These are phyloP conservation scores for Mariannaea sp. DNA, from an alignment of 2,329 filamentous ascomycete genomes.

Conservation along the genomic window DNA sequence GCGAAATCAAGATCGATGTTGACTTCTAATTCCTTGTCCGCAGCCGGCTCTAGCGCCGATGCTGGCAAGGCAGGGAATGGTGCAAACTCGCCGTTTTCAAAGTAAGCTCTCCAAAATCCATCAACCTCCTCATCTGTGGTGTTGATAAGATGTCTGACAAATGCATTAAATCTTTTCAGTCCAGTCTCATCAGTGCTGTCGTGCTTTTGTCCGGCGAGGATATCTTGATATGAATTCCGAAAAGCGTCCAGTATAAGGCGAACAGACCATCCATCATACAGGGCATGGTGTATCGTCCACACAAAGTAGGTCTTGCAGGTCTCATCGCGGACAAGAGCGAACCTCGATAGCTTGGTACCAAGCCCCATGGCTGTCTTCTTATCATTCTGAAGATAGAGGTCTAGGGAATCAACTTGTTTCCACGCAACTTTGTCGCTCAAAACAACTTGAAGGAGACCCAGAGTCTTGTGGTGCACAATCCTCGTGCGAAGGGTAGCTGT, in stretches of 20 bases:
- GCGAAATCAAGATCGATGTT: too few species aligned
- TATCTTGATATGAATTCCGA: constrained; percentile 12
- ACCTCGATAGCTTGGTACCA: constrained; percentile 12
- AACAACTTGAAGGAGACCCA: constrained; percentile 19
- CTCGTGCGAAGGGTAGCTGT: constrained; percentile 47
- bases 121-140: background rate
- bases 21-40: constrained; percentile 3
- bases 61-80: constrained; percentile 12
- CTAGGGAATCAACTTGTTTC: background rate
- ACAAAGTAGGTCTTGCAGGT: constrained; percentile 19
- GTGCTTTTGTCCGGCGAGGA: background rate
- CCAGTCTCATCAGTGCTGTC: background rate
- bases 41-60: constrained; percentile 1
- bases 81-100: background rate
- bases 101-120: constrained; percentile 9
- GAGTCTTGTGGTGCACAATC: background rate
- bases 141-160: constrained; percentile 6
- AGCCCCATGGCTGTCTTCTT: constrained; percentile 8
- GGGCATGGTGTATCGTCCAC: constrained; percentile 37
- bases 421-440: constrained; percentile 5
- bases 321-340: background rate
- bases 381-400: constrained; percentile 11
- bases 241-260: constrained; percentile 25
- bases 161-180: constrained; percentile 11
- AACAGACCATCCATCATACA: constrained; percentile 40